Conservation (phyloP, 192 early-diverging fungal genomes). For the Gryganskiella cystojenkinii region DNA sequence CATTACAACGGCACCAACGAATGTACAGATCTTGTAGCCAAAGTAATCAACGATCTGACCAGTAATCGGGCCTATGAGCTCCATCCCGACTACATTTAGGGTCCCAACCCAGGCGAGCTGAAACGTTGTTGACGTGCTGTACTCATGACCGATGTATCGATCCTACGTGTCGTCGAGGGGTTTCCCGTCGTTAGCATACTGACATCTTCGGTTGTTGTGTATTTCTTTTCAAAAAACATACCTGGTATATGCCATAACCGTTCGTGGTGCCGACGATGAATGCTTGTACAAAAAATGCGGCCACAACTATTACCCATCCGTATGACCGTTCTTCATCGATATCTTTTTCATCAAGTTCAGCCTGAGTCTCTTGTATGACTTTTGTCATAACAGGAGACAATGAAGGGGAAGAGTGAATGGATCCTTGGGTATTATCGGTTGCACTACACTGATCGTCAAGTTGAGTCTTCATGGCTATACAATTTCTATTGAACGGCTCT, state of each 20-base stretch:
- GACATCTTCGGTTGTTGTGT: too few relatives aligned
- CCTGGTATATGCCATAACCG: conserved; percentile 40
- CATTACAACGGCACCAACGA: neutral
- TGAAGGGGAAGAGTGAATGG: too few relatives aligned
- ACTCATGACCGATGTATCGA: neutral
- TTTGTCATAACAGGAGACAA: too few relatives aligned
- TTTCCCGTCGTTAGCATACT: neutral
- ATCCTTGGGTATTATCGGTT: too few relatives aligned
- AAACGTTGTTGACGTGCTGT: neutral
- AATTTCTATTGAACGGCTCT: too few relatives aligned
- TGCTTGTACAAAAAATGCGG: conserved; percentile 43
- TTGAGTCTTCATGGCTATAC: too few relatives aligned
- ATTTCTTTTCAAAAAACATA: too few relatives aligned
- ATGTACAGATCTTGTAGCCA: too few relatives aligned
- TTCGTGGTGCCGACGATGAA: conserved; percentile 27
- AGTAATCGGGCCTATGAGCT: neutral
- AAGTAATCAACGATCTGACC: neutral
- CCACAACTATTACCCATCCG: conserved; percentile 54
- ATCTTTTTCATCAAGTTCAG: too few relatives aligned
- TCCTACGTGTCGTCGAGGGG: neutral
- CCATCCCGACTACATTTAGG: neutral
- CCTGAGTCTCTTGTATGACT: too few relatives aligned
- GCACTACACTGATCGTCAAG: too few relatives aligned
- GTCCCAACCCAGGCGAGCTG: neutral
- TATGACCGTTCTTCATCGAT: conserved; percentile 37